A percentile compares a stretch with the other conserved stretches of the same genome.
phyloP scores from a whole-genome alignment of 495 filamentous ascomycete genomes.

The Penicillium subrubescens region DNA sequence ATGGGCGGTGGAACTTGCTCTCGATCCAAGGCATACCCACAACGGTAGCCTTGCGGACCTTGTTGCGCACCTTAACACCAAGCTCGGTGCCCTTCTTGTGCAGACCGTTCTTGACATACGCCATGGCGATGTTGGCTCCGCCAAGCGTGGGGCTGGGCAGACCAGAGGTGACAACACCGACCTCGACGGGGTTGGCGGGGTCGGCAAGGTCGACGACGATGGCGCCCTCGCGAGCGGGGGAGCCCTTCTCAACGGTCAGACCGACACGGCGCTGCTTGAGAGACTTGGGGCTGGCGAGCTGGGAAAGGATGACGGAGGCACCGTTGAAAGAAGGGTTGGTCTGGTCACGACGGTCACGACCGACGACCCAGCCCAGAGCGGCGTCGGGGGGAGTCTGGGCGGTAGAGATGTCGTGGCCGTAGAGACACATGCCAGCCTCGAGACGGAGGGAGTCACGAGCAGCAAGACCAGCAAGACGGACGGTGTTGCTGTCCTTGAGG shows the following conservation, averaged over 20 bases:
- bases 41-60: constrained; percentile 75
- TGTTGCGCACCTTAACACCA: constrained; percentile 77
- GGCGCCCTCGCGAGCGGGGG: constrained; percentile 88
- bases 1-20: constrained; percentile 67
- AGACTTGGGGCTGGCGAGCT: constrained; percentile 69
- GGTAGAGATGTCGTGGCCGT: constrained; percentile 95
- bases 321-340: constrained; percentile 70
- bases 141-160: constrained; percentile 83
- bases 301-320: constrained; percentile 66
- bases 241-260: constrained; percentile 75
- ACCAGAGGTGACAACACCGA: constrained; percentile 82
- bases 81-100: constrained; percentile 89
- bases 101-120: constrained; percentile 78
- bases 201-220: constrained; percentile 67
- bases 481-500: constrained; percentile 59
- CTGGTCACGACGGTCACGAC: constrained; percentile 66
- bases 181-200: constrained; percentile 45
- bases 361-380: constrained; percentile 81
- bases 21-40: constrained; percentile 94
- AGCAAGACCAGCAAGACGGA: constrained; percentile 83
- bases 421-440: constrained; percentile 97
- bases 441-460: constrained; percentile 90
- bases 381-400: constrained; percentile 85
- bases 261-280: constrained; percentile 77
- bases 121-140: constrained; percentile 93